Percentiles rank a stretch among this genome's conserved stretches.
Conservation (phyloP, 257 asterid species). For the Solanum neorickii region DNA sequence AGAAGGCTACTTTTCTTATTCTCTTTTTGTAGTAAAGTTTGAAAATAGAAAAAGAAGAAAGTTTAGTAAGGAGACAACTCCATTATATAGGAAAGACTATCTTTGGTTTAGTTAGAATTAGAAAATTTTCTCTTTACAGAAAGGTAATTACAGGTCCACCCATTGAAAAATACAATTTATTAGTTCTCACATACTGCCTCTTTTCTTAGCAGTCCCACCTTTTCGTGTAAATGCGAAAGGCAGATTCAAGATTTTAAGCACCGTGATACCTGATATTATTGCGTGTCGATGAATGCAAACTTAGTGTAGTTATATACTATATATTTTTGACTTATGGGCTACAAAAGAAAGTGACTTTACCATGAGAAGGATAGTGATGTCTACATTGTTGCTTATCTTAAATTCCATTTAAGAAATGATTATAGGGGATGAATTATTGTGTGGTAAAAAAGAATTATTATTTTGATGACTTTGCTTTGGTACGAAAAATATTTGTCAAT, state of each 20-base stretch:
- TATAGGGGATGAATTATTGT: background rate
- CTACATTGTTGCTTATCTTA: background rate
- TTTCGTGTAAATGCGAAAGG: background rate
- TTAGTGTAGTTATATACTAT: background rate
- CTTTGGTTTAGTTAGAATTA: background rate
- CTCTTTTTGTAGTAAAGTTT: background rate
- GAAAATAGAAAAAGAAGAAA: background rate
- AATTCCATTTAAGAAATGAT: background rate
- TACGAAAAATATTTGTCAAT: background rate
- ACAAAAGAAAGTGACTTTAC: background rate
- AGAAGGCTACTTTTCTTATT: background rate
- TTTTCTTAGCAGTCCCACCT: background rate
- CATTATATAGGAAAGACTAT: background rate
- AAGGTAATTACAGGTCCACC: background rate
- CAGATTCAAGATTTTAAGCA: background rate
- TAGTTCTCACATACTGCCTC: background rate
- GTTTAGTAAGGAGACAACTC: background rate
- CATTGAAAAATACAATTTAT: background rate
- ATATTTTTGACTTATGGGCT: background rate
- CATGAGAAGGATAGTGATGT: background rate
- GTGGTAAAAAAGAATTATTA: background rate
- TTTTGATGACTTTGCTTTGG: background rate
- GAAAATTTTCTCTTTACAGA: background rate
- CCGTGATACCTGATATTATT: background rate
- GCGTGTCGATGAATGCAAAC: background rate